phyloP scores from a whole-genome alignment of 345 rosid species.

The Hibiscus syriacus region DNA sequence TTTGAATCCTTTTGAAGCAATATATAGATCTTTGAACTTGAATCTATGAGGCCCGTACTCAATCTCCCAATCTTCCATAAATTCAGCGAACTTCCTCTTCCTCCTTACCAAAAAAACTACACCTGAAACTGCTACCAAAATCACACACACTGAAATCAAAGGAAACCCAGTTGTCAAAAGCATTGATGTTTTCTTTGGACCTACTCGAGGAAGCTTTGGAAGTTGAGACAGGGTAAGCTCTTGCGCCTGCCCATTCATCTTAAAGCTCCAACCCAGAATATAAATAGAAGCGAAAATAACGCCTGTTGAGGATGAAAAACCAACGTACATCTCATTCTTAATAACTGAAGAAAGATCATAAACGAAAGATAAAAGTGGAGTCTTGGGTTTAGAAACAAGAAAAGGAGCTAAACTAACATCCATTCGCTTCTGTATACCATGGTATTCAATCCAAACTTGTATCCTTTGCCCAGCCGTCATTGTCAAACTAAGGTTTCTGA shows the following conservation, averaged over 20 bases:
- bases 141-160: too few relatives aligned
- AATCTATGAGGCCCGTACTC: conserved; percentile 58
- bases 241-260: too few relatives aligned
- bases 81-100: too few relatives aligned
- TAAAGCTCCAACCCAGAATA: conserved; percentile 76
- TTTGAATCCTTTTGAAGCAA: too few relatives aligned
- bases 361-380: conserved; percentile 35
- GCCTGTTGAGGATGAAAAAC: conserved; percentile 65
- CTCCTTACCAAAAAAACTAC: too few relatives aligned
- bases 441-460: conserved; percentile 46
- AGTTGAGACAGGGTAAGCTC: too few relatives aligned
- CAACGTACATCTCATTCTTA: too few relatives aligned
- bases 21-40: too few relatives aligned
- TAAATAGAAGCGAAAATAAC: conserved; percentile 32
- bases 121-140: too few relatives aligned
- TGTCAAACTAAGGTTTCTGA: conserved; percentile 23
- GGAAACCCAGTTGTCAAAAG: conserved; percentile 44
- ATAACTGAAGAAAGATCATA: conserved; percentile 40
- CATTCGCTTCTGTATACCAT: conserved; percentile 20
- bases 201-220: conserved; percentile 42
- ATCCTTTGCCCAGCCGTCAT: conserved; percentile 25
- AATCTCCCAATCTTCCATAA: conserved; percentile 65
- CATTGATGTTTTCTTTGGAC: conserved; percentile 23
- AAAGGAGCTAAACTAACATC: conserved; percentile 34
- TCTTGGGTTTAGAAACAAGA: conserved; percentile 26